phyloP scores from a whole-genome alignment of 2,329 filamentous ascomycete species.

The Diaporthe longicolla region DNA sequence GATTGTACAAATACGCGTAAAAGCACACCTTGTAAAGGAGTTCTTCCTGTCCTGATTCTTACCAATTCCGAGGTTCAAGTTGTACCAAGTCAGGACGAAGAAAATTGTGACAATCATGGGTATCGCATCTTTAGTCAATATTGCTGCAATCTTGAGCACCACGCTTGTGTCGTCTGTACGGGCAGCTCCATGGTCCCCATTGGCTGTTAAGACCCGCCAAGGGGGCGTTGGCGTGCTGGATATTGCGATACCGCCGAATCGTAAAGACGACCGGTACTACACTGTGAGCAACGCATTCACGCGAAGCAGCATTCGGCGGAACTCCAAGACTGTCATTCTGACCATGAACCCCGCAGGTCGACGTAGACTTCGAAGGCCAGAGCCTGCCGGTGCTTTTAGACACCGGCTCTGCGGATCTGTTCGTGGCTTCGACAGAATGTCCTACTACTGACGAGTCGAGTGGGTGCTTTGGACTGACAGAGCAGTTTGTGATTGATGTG shows the following conservation, averaged over 20 bases:
- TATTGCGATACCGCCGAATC: constrained; percentile 16
- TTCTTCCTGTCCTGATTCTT: neutral
- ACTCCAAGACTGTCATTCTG: neutral
- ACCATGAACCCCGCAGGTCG: neutral
- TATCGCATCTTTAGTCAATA: neutral
- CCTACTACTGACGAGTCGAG: constrained; percentile 10
- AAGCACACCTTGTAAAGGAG: neutral
- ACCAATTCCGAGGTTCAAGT: neutral
- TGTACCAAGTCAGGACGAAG: neutral
- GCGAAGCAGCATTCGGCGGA: too few relatives aligned
- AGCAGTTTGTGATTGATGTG: constrained; percentile 13
- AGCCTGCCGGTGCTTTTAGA: neutral
- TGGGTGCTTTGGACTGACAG: neutral
- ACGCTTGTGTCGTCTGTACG: neutral
- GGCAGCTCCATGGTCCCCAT: neutral
- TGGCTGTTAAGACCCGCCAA: neutral
- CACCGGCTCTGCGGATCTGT: constrained; percentile 18
- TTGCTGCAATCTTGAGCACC: neutral
- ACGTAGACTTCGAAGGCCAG: constrained; percentile 17
- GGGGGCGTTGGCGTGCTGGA: constrained; percentile 20
- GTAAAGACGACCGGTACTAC: constrained; percentile 16
- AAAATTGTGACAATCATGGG: neutral
- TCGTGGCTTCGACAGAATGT: constrained; percentile 20
- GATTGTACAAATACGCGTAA: neutral
- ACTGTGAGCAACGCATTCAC: neutral